These are phyloP conservation scores for Candida tropicalis DNA, from an alignment of 1,139 yeast genomes.

Conservation along the genomic window DNA sequence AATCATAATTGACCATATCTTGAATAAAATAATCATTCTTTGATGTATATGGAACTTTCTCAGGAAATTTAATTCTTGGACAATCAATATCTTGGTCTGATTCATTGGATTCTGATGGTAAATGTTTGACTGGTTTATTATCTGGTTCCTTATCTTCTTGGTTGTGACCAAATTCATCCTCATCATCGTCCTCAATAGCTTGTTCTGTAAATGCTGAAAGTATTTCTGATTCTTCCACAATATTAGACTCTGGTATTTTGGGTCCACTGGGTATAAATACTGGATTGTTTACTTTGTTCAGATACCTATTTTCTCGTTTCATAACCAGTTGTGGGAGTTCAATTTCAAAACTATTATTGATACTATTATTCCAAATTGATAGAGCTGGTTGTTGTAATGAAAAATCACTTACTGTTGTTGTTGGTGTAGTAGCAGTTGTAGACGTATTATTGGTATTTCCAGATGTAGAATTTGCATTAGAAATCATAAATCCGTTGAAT, in stretches of 20 bases:
- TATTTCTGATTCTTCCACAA: not conserved
- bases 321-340: not conserved
- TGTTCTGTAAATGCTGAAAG: not conserved
- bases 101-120: not conserved
- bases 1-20: slow-evolving; percentile 7
- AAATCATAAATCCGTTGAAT: slow-evolving; percentile 4
- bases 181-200: not conserved
- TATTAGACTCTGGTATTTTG: not conserved
- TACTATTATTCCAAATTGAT: slow-evolving; percentile 7
- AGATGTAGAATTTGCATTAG: not conserved
- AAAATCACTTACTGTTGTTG: not conserved
- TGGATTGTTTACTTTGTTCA: slow-evolving; percentile 26
- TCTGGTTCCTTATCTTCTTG: not conserved
- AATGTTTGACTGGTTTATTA: not conserved
- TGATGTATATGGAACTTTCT: slow-evolving; percentile 8
- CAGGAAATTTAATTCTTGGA: slow-evolving; percentile 8
- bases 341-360: not conserved
- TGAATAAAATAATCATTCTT: slow-evolving; percentile 8
- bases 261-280: slow-evolving; percentile 25
- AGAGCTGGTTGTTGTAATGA: not conserved
- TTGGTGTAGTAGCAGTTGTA: not conserved
- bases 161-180: not conserved
- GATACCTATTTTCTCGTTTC: slow-evolving; percentile 22
- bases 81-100: not conserved
- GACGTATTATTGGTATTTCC: too few species aligned